phyloP scores from a whole-genome alignment of 805 yeast genomes.

The Blastobotrys americana region DNA sequence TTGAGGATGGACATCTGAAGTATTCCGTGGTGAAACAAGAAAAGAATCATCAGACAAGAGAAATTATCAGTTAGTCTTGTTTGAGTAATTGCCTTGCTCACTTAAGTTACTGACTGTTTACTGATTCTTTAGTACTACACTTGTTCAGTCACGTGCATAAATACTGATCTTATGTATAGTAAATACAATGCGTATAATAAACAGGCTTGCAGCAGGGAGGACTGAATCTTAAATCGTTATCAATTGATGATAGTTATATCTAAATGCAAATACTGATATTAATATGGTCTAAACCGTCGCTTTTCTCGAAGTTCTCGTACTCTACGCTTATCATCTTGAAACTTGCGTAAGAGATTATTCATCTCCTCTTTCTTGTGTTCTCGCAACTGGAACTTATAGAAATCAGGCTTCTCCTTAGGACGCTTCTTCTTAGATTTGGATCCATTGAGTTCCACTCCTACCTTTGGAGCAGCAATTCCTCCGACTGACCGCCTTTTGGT shows the following conservation, averaged over 20 bases:
- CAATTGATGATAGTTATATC: no score
- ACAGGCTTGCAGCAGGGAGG: neutral
- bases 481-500: conserved; percentile 75
- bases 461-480: conserved; percentile 39
- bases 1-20: no score
- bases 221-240: no score
- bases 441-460: conserved; percentile 8
- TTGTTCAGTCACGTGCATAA: no score
- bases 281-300: conserved; percentile 81
- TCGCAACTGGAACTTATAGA: conserved; percentile 93
- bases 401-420: conserved; percentile 78
- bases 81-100: no score
- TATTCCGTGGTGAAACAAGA: no score
- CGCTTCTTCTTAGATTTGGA: conserved; percentile 41
- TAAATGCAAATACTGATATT: conserved; percentile 16
- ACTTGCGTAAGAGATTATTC: conserved; percentile 75
- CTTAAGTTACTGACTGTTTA: no score
- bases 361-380: conserved; percentile 88
- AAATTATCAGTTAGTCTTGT: no score
- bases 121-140: no score
- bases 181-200: no score
- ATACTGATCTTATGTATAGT: no score
- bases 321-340: conserved; percentile 85
- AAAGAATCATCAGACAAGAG: no score
- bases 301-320: conserved; percentile 71